A percentile compares a stretch with the other conserved stretches of the same genome.
Conservation (phyloP, 495 filamentous ascomycete genomes). For the Tricharina praecox region DNA sequence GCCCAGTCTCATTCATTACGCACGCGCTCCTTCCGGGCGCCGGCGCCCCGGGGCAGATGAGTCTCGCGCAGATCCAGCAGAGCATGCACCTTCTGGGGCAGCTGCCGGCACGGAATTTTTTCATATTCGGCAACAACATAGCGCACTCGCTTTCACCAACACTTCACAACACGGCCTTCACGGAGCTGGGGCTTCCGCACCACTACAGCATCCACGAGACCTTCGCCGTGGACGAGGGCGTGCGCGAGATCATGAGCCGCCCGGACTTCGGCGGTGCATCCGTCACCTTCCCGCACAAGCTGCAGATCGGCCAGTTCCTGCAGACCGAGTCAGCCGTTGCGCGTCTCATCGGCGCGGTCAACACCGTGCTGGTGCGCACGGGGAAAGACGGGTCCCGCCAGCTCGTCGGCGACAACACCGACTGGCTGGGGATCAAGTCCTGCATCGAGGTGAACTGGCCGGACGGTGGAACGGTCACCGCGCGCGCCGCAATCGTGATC, state of each 20-base stretch:
- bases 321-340: slow-evolving; percentile 48
- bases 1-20: slow-evolving; percentile 10
- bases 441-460: slow-evolving; percentile 13
- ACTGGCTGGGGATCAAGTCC: slow-evolving; percentile 44
- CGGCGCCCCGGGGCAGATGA: slow-evolving; percentile 3
- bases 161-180: slow-evolving; percentile 14
- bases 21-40: slow-evolving; percentile 1
- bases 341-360: slow-evolving; percentile 49
- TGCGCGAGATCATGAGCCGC: slow-evolving; percentile 33
- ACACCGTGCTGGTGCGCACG: slow-evolving; percentile 50
- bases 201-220: slow-evolving; percentile 41
- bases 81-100: slow-evolving; percentile 19
- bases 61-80: slow-evolving; percentile 5
- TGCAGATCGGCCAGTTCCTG: slow-evolving; percentile 47
- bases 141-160: slow-evolving; percentile 48
- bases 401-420: slow-evolving; percentile 54
- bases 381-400: slow-evolving; percentile 29
- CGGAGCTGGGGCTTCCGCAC: slow-evolving; percentile 9
- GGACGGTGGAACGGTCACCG: not conserved
- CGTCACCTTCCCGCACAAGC: slow-evolving; percentile 64
- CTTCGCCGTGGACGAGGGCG: slow-evolving; percentile 38
- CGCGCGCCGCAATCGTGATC: slow-evolving; percentile 18
- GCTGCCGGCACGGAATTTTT: slow-evolving; percentile 33
- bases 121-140: slow-evolving; percentile 38
- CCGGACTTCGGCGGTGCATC: slow-evolving; percentile 45